phyloP scores from a whole-genome alignment of 2,329 filamentous ascomycete genomes.

The Lasiodiplodia sp. region DNA sequence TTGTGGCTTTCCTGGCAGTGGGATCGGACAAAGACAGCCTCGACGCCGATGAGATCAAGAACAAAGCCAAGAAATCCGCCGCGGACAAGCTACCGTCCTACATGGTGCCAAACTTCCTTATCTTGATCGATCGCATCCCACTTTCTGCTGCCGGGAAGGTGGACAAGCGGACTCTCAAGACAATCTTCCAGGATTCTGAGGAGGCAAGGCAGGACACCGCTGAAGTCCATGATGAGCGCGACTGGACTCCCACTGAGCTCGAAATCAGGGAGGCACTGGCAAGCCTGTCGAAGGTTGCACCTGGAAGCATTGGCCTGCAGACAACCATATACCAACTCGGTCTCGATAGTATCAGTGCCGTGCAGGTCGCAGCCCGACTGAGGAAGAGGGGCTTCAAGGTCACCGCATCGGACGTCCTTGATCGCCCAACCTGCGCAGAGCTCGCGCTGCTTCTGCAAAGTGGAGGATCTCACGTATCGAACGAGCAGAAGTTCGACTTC shows the following conservation, averaged over 20 bases:
- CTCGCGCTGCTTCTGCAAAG: conserved; percentile 37
- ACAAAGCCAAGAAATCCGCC: conserved; percentile 34
- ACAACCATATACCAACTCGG: conserved; percentile 89
- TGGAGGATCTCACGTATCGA: not conserved
- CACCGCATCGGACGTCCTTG: conserved; percentile 77
- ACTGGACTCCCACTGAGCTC: conserved; percentile 62
- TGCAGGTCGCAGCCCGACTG: conserved; percentile 75
- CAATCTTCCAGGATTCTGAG: conserved; percentile 39
- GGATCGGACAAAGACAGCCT: conserved; percentile 27
- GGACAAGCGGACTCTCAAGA: conserved; percentile 45
- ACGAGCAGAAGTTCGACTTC: conserved; percentile 54
- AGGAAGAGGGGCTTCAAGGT: conserved; percentile 65
- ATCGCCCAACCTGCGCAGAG: conserved; percentile 50
- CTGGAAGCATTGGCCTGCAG: conserved; percentile 60
- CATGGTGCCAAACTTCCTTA: conserved; percentile 48
- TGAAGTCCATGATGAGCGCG: conserved; percentile 30
- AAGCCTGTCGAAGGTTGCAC: conserved; percentile 62
- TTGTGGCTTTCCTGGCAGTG: conserved; percentile 45
- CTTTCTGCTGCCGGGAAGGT: conserved; percentile 51
- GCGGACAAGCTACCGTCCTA: conserved; percentile 43
- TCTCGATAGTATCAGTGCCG: conserved; percentile 86
- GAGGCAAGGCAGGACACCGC: conserved; percentile 30
- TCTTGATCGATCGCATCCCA: conserved; percentile 44
- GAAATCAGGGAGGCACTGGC: conserved; percentile 65
- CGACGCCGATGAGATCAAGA: conserved; percentile 33